These are phyloP conservation scores for Ustilago crameri DNA, from an alignment of 1,284 basidiomycete species.

Conservation along the genomic window DNA sequence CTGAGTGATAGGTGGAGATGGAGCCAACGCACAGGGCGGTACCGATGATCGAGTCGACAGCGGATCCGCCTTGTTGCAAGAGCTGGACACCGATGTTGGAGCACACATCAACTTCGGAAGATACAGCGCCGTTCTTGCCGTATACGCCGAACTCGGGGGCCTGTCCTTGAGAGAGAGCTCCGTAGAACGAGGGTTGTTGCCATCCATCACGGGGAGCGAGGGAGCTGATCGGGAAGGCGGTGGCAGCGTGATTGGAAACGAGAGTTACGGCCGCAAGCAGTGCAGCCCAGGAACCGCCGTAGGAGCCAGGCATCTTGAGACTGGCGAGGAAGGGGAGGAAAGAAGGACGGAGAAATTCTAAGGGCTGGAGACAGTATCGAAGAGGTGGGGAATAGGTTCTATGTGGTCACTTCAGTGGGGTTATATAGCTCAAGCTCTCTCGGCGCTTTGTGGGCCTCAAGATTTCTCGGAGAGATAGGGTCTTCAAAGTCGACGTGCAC, in stretches of 20 bases:
- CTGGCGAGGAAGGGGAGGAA: too few species aligned
- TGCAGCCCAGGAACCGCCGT: conserved; percentile 3
- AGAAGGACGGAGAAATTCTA: neutral
- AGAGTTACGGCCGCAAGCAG: conserved; percentile 10
- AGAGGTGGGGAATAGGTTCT: too few species aligned
- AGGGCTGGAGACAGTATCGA: too few species aligned
- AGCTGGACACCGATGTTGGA: conserved; percentile 69
- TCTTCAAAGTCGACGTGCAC: too few species aligned
- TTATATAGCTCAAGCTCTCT: too few species aligned
- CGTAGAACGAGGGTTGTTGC: conserved; percentile 35
- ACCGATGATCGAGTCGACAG: conserved; percentile 67
- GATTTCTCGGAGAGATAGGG: too few species aligned
- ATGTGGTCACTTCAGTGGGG: too few species aligned
- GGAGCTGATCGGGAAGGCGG: conserved; percentile 13
- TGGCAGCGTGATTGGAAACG: neutral
- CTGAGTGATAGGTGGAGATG: conserved; percentile 69
- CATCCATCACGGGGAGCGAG: conserved; percentile 16
- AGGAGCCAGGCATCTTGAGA: too few species aligned
- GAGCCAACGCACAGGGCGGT: conserved; percentile 69
- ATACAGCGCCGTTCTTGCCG: conserved; percentile 60
- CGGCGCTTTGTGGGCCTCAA: too few species aligned
- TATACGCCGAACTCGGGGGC: conserved; percentile 33
- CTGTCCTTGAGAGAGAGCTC: conserved; percentile 57
- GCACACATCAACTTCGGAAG: conserved; percentile 68
- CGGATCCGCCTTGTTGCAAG: conserved; percentile 68